These are phyloP conservation scores for Heterobasidion parviporum DNA, from an alignment of 1,284 basidiomycete species.

Conservation along the genomic window DNA sequence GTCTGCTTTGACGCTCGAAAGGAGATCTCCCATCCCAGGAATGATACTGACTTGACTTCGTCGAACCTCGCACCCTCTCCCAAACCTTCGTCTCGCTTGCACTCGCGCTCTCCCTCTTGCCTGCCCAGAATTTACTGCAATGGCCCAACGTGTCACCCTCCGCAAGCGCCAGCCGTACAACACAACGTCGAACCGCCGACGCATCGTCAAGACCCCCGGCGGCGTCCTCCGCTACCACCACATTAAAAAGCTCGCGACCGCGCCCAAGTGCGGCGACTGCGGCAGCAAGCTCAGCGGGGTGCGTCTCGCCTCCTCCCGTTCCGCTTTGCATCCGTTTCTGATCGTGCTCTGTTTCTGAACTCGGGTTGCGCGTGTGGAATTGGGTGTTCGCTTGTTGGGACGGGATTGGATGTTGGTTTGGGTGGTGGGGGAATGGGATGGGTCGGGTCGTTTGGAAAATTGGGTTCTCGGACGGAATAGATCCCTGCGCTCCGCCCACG, in stretches of 20 bases:
- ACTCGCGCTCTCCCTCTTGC: neutral
- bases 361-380: neutral
- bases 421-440: neutral
- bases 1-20: neutral
- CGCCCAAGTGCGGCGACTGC: constrained; percentile 98
- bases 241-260: constrained; percentile 77
- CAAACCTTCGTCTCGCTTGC: neutral
- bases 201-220: constrained; percentile 96
- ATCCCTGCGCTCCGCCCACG: constrained; percentile 89
- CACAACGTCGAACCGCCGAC: constrained; percentile 93
- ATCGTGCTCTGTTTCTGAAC: neutral
- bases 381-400: neutral
- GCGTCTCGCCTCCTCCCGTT: constrained; percentile 26
- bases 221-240: constrained; percentile 90
- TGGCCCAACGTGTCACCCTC: constrained; percentile 99
- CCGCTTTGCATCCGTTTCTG: neutral
- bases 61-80: neutral
- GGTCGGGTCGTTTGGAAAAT: neutral
- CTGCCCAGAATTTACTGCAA: constrained; percentile 30
- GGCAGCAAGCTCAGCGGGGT: constrained; percentile 88
- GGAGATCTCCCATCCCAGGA: no score
- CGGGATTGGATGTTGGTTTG: neutral
- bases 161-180: constrained; percentile 99
- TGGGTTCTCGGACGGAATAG: constrained; percentile 29
- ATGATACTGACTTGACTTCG: no score